phyloP scores from a whole-genome alignment of 495 filamentous ascomycete genomes.

The Sordaria brevicollis region DNA sequence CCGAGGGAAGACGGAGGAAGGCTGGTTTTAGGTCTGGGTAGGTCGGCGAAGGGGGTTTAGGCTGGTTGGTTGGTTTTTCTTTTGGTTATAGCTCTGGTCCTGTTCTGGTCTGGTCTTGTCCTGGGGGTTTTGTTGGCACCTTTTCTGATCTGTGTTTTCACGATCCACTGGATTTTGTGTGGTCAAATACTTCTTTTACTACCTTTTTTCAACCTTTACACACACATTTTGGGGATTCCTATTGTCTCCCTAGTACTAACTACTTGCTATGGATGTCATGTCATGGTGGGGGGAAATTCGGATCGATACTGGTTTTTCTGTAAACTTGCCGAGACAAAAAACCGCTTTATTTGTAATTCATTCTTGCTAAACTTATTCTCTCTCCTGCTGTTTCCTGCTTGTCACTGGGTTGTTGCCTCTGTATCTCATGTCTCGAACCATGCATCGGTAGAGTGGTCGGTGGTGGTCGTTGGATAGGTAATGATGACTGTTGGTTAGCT shows the following conservation, averaged over 20 bases:
- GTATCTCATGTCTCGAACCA: too few species aligned
- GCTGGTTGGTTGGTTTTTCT: neutral
- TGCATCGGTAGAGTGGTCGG: too few species aligned
- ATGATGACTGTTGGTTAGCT: too few species aligned
- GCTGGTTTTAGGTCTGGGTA: neutral
- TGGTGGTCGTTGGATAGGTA: too few species aligned
- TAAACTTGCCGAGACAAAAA: neutral
- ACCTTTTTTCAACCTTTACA: neutral
- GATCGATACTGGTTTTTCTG: neutral
- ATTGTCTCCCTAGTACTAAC: neutral
- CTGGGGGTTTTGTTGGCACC: neutral
- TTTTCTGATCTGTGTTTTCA: neutral
- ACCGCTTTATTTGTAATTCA: neutral
- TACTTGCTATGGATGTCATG: neutral
- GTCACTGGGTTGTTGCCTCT: too few species aligned
- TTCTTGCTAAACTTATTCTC: neutral
- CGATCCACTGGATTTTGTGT: neutral
- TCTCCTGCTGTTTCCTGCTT: neutral
- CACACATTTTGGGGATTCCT: neutral
- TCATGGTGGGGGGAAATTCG: neutral
- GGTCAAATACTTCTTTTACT: neutral
- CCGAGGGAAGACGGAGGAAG: neutral
- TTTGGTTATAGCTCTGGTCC: neutral
- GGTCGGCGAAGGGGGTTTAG: neutral
- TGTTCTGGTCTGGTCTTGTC: neutral